These are phyloP conservation scores for Epichloe elymi DNA, from an alignment of 2,329 filamentous ascomycete genomes.

Conservation along the genomic window DNA sequence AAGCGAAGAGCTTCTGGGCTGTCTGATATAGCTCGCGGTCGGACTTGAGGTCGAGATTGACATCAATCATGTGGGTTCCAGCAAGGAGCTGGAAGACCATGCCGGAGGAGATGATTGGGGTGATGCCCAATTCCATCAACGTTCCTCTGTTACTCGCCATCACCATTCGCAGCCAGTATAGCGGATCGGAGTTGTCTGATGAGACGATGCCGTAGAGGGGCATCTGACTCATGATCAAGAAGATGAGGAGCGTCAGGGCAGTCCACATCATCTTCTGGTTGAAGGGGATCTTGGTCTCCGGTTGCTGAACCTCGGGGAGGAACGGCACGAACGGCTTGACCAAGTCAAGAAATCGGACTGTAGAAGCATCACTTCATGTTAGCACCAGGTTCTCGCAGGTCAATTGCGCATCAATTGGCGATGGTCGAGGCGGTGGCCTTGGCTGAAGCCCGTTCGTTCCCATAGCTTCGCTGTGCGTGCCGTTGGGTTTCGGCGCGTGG, in stretches of 20 bases:
- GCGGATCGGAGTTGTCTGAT: constrained; percentile 91
- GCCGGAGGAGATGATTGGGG: constrained; percentile 97
- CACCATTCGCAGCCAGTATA: constrained; percentile 99
- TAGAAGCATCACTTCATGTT: constrained; percentile 11
- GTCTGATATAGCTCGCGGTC: constrained; percentile 99
- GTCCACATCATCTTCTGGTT: constrained; percentile 98
- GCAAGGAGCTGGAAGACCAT: constrained; percentile 99
- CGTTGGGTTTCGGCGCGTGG: neutral
- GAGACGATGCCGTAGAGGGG: constrained; percentile 98
- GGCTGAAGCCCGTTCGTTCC: constrained; percentile 3
- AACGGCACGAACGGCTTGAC: constrained; percentile 99
- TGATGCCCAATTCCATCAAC: constrained; percentile 92
- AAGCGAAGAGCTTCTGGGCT: constrained; percentile 96
- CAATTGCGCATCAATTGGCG: constrained; percentile 15
- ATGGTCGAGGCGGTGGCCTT: neutral
- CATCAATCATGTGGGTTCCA: constrained; percentile 98
- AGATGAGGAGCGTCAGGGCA: constrained; percentile 88
- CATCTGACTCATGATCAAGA: constrained; percentile 99
- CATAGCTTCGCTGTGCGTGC: neutral
- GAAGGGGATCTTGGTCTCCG: constrained; percentile 97
- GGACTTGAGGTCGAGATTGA: constrained; percentile 99
- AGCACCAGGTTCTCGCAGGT: constrained; percentile 13
- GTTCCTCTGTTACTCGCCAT: constrained; percentile 97
- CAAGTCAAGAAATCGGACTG: constrained; percentile 98
- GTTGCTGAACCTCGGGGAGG: constrained; percentile 96